Evolutionary conservation across 192 early-diverging fungal genomes (phyloP), one percentile per base, ranked within the genome.

Genomic region (Rhizophagus clarus): DNA sequence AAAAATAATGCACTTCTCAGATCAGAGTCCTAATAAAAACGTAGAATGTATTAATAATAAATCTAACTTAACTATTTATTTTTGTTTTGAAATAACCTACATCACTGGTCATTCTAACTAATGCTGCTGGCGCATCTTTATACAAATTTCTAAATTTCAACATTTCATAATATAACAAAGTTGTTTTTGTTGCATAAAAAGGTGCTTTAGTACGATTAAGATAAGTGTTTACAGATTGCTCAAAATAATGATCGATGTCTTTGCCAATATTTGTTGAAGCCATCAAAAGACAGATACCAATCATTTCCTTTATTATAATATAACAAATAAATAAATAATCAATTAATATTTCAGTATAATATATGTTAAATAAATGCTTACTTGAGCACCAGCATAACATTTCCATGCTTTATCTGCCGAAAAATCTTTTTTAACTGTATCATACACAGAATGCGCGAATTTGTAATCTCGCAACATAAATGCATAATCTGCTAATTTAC

Each of bases 401-500:
- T 90, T 90, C 88, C 89, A 94, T 8, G 92, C 92, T 79, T 93
- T 93, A 73, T 93, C 93, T 7, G 92, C 89, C 4, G 90, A 84
- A 87, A 92, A 99, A 73, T 97, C 97, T 78, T 92, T 89, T 61
- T 93, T 92, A 7, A 95, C 95, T 1, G 91, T 91, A 77, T 99
- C 97, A 79, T 99, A 99, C 6, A 96, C 92, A 0, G 89, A 87
- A 74, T 91, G 90, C 4, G 98, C 97, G 83, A 98, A 94, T 67
- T 90, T 89, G 83, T 93, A 98, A 81, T 99, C 98, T 31, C 93
- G 87, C 4, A 99, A 85, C 97, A 99, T 99, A 81, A 99, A 99
- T 4, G 96, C 92, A 85, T 93, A 99, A 86, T 99, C 97, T 14
- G 94, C 98, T 31, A 99, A 87, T 81, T 93, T 94, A 6, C 97